Evolutionary conservation across 2,329 filamentous ascomycete genomes (phyloP), one percentile per base, ranked within the genome.

Genomic region (Cryoendolithus antarcticus): DNA sequence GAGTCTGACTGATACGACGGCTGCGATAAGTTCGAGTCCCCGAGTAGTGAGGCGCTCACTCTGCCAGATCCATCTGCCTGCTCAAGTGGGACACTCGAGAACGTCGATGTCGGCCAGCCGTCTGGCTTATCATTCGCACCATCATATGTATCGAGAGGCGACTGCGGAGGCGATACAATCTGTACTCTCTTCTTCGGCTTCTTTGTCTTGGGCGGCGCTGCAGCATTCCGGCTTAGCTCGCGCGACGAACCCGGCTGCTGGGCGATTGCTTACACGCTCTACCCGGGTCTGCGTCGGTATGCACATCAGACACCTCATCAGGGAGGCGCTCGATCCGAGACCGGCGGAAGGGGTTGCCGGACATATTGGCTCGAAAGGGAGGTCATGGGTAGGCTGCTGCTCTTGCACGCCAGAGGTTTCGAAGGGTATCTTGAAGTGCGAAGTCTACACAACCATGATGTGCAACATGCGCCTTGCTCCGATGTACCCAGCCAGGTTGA

Each of bases 261-360:
- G 33, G 32, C 30, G 29, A 35, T 32, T 38, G 44, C 50, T 48
- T 52, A 52, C 50, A 40, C 33, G 19, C 19, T 21, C 19, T 21
- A 21, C 19, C 19, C 19, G 19, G 19, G 19, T 21, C 19, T 21
- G 19, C 19, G 19, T 21, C 19, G 19, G 19, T 21, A 21, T 21
- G 19, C 19, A 21, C 19, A 21, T 21, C 19, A 21, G 19, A 21
- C 6, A 21, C 19, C 6, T 21, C 19, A 21, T 21, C 19, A 35
- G 31, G 38, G 38, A 38, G 40, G 42, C 40, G 40, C 40, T 19
- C 27, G 33, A 19, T 39, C 46, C 48, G 45, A 40, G 45, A 29
- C 12, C 45, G 50, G 27, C 54, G 49, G 47, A 57, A 57, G 10
- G 54, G 53, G 37, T 57, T 57, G 40, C 53, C 49, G 9, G 53